Conservation (phyloP, 2,329 filamentous ascomycete species). For the Talaromyces pinophilus region DNA sequence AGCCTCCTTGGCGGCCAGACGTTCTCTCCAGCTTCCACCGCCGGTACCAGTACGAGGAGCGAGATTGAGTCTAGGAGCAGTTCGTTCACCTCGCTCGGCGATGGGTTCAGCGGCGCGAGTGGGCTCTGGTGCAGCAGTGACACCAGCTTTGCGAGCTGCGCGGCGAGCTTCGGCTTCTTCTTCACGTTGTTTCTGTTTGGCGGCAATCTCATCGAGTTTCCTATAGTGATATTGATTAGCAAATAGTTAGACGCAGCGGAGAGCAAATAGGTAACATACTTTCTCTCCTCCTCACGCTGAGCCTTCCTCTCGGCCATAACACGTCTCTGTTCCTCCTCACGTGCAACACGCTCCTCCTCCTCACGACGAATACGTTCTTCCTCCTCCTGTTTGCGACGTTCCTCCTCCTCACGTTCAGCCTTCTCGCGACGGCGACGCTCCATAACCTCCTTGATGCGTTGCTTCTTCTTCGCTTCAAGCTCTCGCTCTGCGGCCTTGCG, state of each 20-base stretch:
- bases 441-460: conserved; percentile 82
- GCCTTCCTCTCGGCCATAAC: conserved; percentile 71
- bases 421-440: conserved; percentile 82
- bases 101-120: conserved; percentile 17
- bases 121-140: conserved; percentile 35
- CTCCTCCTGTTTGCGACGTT: conserved; percentile 75
- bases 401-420: conserved; percentile 79
- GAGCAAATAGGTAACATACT: conserved; percentile 45
- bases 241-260: neutral
- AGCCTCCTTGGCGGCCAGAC: conserved; percentile 54
- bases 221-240: conserved; percentile 47
- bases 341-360: conserved; percentile 78
- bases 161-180: conserved; percentile 81
- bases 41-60: conserved; percentile 49
- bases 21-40: conserved; percentile 59
- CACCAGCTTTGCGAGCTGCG: conserved; percentile 62
- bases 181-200: conserved; percentile 74
- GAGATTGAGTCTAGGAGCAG: conserved; percentile 59
- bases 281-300: conserved; percentile 60
- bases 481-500: conserved; percentile 89
- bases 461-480: conserved; percentile 85
- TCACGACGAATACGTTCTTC: conserved; percentile 79
- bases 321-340: conserved; percentile 76
- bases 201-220: conserved; percentile 63
- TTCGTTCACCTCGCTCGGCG: conserved; percentile 38